Evolutionary conservation across 148 eudicot species (phyloP).

Genomic region (Mesembryanthemum crystallinum): DNA sequence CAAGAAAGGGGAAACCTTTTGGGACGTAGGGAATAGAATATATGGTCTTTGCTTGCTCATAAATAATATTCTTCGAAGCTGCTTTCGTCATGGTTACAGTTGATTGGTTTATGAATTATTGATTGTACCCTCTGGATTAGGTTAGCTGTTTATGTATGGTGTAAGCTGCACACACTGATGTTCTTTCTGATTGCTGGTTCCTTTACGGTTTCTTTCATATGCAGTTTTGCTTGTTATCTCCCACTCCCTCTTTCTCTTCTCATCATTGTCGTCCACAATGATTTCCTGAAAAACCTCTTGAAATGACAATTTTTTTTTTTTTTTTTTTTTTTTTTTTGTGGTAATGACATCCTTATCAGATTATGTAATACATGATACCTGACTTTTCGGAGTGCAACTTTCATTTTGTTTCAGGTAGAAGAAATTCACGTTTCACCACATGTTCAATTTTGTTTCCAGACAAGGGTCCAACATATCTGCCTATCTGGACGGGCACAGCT

Average conservation of each 20-base stretch:
- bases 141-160: too few relatives aligned
- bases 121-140: too few relatives aligned
- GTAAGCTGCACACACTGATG: too few relatives aligned
- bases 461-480: constrained; percentile 17
- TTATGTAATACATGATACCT: background rate
- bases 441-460: constrained; percentile 12
- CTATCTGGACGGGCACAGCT: constrained; percentile 21
- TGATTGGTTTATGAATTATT: too few relatives aligned
- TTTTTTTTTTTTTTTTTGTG: background rate
- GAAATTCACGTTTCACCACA: background rate
- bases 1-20: too few relatives aligned
- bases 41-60: too few relatives aligned
- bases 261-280: too few relatives aligned
- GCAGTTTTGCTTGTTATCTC: background rate
- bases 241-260: too few relatives aligned
- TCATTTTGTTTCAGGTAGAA: constrained; percentile 27
- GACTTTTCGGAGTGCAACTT: background rate
- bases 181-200: too few relatives aligned
- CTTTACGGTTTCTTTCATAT: background rate
- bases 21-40: too few relatives aligned
- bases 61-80: too few relatives aligned
- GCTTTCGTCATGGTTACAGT: too few relatives aligned
- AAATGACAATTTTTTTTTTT: background rate
- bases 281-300: background rate
- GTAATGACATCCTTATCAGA: background rate